A percentile compares a stretch with the other conserved stretches of the same genome.
Conservation (phyloP, 2,329 filamentous ascomycete species). For the Tolypocladium cylindrosporum region DNA sequence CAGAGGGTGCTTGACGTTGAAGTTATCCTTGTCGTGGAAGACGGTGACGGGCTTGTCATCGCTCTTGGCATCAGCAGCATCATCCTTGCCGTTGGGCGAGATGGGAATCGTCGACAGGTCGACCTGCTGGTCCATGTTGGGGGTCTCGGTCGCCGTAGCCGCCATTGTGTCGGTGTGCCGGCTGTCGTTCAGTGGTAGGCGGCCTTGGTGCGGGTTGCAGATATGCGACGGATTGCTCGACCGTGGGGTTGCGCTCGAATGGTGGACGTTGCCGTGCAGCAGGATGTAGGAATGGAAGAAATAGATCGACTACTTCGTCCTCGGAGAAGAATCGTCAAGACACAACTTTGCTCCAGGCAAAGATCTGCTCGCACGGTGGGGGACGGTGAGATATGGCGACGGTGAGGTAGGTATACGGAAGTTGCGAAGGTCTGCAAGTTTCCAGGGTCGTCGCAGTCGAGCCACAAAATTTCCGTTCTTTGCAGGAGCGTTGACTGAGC, state of each 20-base stretch:
- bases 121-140: slow-evolving; percentile 43
- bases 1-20: slow-evolving; percentile 98
- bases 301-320: slow-evolving; percentile 18
- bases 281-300: slow-evolving; percentile 10
- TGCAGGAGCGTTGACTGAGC: background rate
- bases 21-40: slow-evolving; percentile 97
- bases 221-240: slow-evolving; percentile 8
- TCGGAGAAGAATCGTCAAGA: slow-evolving; percentile 4
- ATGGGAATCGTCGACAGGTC: slow-evolving; percentile 60
- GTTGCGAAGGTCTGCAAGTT: slow-evolving; percentile 6
- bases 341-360: slow-evolving; percentile 31
- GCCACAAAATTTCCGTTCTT: slow-evolving; percentile 2
- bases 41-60: slow-evolving; percentile 70
- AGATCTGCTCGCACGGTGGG: slow-evolving; percentile 9
- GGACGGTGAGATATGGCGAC: slow-evolving; percentile 9
- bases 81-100: slow-evolving; percentile 48
- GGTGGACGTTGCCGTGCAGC: background rate
- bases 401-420: slow-evolving; percentile 4
- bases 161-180: slow-evolving; percentile 21
- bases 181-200: background rate
- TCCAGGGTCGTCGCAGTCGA: background rate
- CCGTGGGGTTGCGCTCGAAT: slow-evolving; percentile 10
- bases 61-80: slow-evolving; percentile 35
- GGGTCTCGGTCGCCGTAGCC: slow-evolving; percentile 19
- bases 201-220: slow-evolving; percentile 1